Conservation (phyloP, 768 basidiomycete species). For the Flagelloscypha sp. region DNA sequence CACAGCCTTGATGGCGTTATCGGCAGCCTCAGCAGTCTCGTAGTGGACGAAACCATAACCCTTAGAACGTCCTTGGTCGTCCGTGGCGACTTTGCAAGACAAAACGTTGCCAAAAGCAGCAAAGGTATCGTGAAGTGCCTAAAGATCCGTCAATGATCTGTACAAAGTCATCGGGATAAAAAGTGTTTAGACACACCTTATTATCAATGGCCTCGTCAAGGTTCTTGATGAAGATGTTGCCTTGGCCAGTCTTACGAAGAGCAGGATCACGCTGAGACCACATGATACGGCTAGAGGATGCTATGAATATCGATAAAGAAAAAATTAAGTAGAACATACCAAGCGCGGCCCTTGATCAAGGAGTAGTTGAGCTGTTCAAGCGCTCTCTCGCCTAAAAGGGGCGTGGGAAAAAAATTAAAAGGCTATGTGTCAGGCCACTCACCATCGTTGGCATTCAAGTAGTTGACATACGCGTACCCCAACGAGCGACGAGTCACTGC, state of each 20-base stretch:
- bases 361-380: slow-evolving; percentile 99
- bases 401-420: slow-evolving; percentile 2
- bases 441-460: slow-evolving; percentile 93
- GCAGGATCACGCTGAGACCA: slow-evolving; percentile 99
- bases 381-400: slow-evolving; percentile 78
- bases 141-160: slow-evolving; percentile 5
- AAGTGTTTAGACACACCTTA: slow-evolving; percentile 55
- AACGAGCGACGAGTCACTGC: slow-evolving; percentile 99
- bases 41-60: slow-evolving; percentile 99
- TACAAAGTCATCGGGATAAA: not conserved
- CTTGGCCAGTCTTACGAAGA: slow-evolving; percentile 97
- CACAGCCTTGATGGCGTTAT: slow-evolving; percentile 94
- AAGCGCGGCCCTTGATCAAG: slow-evolving; percentile 94
- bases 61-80: slow-evolving; percentile 90
- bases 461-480: slow-evolving; percentile 99
- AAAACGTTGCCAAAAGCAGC: slow-evolving; percentile 98
- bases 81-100: slow-evolving; percentile 98
- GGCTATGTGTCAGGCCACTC: slow-evolving; percentile 16
- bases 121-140: slow-evolving; percentile 99
- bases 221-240: slow-evolving; percentile 99
- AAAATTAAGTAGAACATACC: slow-evolving; percentile 40
- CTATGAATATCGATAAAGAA: slow-evolving; percentile 7
- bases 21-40: slow-evolving; percentile 94
- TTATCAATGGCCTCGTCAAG: slow-evolving; percentile 96
- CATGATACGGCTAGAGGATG: slow-evolving; percentile 83